phyloP scores from a whole-genome alignment of 805 yeast genomes.

The Candida quercuum region DNA sequence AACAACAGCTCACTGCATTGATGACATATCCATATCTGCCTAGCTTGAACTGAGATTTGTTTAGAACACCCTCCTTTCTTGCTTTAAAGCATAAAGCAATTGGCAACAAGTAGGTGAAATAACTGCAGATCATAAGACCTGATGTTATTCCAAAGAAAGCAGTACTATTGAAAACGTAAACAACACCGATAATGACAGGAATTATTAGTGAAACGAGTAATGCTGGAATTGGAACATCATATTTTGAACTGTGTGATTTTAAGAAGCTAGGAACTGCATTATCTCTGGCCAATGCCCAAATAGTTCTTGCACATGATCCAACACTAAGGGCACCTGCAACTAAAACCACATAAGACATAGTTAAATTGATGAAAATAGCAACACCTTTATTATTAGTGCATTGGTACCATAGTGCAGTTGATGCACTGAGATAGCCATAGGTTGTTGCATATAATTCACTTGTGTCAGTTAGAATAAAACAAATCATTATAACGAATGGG shows the following conservation, averaged over 20 bases:
- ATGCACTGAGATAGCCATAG: too few species aligned
- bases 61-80: constrained; percentile 18
- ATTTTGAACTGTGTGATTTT: constrained; percentile 20
- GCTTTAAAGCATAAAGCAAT: constrained; percentile 23
- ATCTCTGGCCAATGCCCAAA: constrained; percentile 31
- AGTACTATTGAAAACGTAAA: constrained; percentile 26
- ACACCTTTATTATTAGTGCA: constrained; percentile 26
- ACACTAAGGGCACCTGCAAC: constrained; percentile 26
- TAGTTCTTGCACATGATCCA: constrained; percentile 28
- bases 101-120: constrained; percentile 28
- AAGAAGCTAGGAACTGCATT: constrained; percentile 28
- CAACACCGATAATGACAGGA: constrained; percentile 23
- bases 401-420: too few species aligned
- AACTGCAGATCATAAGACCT: constrained; percentile 26
- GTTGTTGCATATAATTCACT: too few species aligned
- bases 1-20: constrained; percentile 16
- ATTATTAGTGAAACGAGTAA: constrained; percentile 21
- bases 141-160: constrained; percentile 31
- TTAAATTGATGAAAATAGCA: constrained; percentile 19
- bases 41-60: constrained; percentile 22
- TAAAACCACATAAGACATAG: constrained; percentile 21
- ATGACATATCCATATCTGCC: constrained; percentile 18
- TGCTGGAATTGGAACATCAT: constrained; percentile 26
- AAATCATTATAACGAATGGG: too few species aligned
- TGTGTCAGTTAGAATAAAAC: too few species aligned